These are phyloP conservation scores for Beta vulgaris DNA, from an alignment of 148 eudicot genomes.

Conservation along the genomic window DNA sequence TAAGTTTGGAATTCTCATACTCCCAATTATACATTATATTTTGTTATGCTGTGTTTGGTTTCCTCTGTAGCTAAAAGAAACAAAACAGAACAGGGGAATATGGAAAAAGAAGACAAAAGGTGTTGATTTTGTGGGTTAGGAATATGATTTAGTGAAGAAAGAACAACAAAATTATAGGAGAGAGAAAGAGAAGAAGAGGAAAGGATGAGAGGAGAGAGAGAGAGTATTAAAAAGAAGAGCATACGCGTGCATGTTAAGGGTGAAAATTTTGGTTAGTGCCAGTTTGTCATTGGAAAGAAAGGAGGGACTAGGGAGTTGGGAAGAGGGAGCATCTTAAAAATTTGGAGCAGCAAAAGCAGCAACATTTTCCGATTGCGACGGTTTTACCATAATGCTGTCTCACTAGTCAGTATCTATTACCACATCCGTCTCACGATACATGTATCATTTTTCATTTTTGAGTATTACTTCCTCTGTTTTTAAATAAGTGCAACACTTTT, in stretches of 20 bases:
- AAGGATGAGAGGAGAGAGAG: slow-evolving; percentile 11
- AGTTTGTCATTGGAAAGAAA: slow-evolving; percentile 12
- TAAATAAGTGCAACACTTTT: no score
- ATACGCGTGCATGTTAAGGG: slow-evolving; percentile 35
- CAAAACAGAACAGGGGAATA: slow-evolving; percentile 3
- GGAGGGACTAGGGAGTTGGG: no score
- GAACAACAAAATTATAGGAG: slow-evolving; percentile 24
- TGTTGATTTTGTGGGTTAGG: slow-evolving; percentile 17
- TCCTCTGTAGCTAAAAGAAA: slow-evolving; percentile 14
- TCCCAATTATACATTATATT: slow-evolving; percentile 31
- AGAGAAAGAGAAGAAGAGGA: slow-evolving; percentile 5
- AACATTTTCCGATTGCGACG: no score
- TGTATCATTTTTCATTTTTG: no score
- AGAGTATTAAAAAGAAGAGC: slow-evolving; percentile 27
- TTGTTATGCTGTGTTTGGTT: neutral
- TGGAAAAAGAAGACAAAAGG: slow-evolving; percentile 13
- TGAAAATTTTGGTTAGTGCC: neutral
- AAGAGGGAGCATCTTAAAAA: slow-evolving; percentile 10
- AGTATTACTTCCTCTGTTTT: no score
- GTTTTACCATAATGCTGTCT: no score
- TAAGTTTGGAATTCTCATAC: slow-evolving; percentile 26
- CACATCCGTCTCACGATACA: no score
- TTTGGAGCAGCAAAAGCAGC: neutral
- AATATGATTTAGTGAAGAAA: slow-evolving; percentile 10
- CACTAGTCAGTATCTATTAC: no score